A percentile compares a stretch with the other conserved stretches of the same genome.
These are phyloP conservation scores for Aspergillus sp. DNA, from an alignment of 2,329 filamentous ascomycete species.

Conservation along the genomic window DNA sequence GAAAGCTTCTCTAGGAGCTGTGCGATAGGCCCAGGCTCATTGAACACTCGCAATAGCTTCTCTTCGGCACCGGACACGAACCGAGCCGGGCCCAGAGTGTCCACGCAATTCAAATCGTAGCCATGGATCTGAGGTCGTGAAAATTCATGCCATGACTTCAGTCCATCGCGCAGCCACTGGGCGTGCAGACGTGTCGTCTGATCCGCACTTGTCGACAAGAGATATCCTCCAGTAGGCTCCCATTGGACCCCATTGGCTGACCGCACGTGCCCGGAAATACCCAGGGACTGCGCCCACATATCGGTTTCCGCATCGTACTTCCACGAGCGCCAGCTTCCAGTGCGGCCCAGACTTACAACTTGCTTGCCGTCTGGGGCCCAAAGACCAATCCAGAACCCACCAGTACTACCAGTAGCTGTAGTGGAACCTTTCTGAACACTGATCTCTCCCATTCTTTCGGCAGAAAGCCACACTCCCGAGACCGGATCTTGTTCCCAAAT, in stretches of 20 bases:
- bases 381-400: conserved; percentile 93
- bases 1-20: conserved; percentile 69
- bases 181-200: conserved; percentile 90
- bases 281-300: conserved; percentile 74
- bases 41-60: conserved; percentile 95
- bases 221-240: conserved; percentile 77
- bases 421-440: conserved; percentile 94
- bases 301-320: conserved; percentile 61
- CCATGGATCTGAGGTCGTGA: conserved; percentile 95
- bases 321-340: conserved; percentile 93
- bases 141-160: conserved; percentile 87
- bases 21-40: conserved; percentile 81
- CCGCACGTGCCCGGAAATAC: conserved; percentile 79
- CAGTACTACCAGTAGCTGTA: conserved; percentile 91
- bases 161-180: conserved; percentile 63
- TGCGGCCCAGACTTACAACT: conserved; percentile 81
- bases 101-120: conserved; percentile 95
- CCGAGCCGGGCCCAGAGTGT: conserved; percentile 68
- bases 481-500: conserved; percentile 85
- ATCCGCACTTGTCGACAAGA: conserved; percentile 86
- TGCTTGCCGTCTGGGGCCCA: conserved; percentile 79
- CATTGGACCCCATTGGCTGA: conserved; percentile 81
- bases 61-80: conserved; percentile 97
- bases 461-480: conserved; percentile 90
- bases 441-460: conserved; percentile 84